Evolutionary conservation across 163 green algal species (phyloP).

Genomic region (Coccomyxa subellipsoidea): DNA sequence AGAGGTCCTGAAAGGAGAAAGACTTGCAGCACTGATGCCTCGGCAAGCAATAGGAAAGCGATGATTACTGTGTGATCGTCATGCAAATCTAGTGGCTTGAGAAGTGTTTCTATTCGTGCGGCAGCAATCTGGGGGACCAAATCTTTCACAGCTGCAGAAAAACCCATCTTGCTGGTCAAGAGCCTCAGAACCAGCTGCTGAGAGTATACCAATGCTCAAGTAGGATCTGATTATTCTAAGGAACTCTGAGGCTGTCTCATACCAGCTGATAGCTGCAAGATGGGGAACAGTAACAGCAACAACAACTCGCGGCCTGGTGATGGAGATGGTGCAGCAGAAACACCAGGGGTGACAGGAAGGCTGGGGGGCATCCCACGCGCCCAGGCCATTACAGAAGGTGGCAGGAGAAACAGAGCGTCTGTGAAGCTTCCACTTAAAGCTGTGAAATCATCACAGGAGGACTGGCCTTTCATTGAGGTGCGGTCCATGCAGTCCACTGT

Average conservation of each 20-base stretch:
- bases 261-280: neutral
- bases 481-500: neutral
- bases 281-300: neutral
- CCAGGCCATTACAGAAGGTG: conserved; percentile 42
- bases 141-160: neutral
- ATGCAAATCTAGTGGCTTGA: too few relatives aligned
- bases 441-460: conserved; percentile 42
- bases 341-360: conserved; percentile 18
- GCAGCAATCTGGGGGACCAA: neutral
- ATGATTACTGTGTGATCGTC: too few relatives aligned
- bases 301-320: neutral
- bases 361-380: conserved; percentile 15
- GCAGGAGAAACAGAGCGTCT: conserved; percentile 19
- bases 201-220: neutral
- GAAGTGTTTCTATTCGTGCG: neutral
- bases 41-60: neutral
- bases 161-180: neutral
- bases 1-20: neutral
- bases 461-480: conserved; percentile 68
- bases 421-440: conserved; percentile 48
- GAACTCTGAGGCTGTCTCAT: too few relatives aligned
- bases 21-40: neutral
- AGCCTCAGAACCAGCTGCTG: neutral
- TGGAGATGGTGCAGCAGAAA: neutral
- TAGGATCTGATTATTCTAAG: neutral